A percentile compares a stretch with the other conserved stretches of the same genome.
Conservation (phyloP, 2,329 filamentous ascomycete species). For the Aspergillus eucalypticola region DNA sequence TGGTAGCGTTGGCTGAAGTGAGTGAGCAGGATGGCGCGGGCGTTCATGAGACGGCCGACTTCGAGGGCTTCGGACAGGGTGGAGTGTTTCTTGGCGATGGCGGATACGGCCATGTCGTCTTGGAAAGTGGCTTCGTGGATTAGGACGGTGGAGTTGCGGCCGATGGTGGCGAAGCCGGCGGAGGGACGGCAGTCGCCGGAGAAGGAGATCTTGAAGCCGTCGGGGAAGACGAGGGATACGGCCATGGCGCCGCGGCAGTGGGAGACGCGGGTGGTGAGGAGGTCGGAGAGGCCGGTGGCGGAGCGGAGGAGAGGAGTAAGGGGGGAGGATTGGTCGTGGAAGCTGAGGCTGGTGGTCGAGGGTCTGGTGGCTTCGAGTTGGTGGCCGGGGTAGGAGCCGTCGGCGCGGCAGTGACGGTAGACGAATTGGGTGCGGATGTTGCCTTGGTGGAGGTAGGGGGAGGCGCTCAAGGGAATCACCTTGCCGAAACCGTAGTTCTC, state of each 20-base stretch:
- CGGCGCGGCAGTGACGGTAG: slow-evolving; percentile 32
- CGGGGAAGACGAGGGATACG: slow-evolving; percentile 73
- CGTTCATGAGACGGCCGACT: slow-evolving; percentile 75
- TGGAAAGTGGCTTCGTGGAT: slow-evolving; percentile 97
- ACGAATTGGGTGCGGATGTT: slow-evolving; percentile 29
- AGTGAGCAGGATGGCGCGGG: slow-evolving; percentile 77
- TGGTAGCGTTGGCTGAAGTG: slow-evolving; percentile 96
- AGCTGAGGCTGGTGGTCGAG: slow-evolving; percentile 25
- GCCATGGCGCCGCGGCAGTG: slow-evolving; percentile 82
- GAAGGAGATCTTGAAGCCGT: slow-evolving; percentile 84
- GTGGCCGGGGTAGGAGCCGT: slow-evolving; percentile 28
- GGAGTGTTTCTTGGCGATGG: slow-evolving; percentile 82
- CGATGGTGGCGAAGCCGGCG: slow-evolving; percentile 67
- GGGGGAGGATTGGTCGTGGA: slow-evolving; percentile 29
- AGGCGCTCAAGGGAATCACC: slow-evolving; percentile 53
- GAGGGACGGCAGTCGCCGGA: slow-evolving; percentile 91
- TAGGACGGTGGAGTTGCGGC: slow-evolving; percentile 73
- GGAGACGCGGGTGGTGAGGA: slow-evolving; percentile 67
- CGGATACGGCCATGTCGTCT: slow-evolving; percentile 76
- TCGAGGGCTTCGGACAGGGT: slow-evolving; percentile 83
- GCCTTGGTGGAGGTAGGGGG: slow-evolving; percentile 21
- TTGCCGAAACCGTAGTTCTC: slow-evolving; percentile 72
- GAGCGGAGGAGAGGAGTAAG: slow-evolving; percentile 47
- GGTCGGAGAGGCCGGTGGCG: slow-evolving; percentile 62
- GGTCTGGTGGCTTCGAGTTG: slow-evolving; percentile 14